These are phyloP conservation scores for Penicillium bialowiezense DNA, from an alignment of 495 filamentous ascomycete species.

Conservation along the genomic window DNA sequence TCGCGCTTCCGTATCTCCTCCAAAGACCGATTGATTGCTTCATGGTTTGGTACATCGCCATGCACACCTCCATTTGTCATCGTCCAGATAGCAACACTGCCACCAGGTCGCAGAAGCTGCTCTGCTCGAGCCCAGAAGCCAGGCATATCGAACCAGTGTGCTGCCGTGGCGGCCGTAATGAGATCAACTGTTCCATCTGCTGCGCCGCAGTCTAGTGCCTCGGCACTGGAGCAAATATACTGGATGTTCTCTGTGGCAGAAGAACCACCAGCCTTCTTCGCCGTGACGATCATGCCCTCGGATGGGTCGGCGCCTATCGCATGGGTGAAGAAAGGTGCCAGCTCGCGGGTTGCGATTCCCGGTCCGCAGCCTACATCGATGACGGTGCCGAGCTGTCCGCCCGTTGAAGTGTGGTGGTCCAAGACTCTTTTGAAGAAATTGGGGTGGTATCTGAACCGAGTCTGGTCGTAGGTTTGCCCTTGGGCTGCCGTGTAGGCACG, in stretches of 20 bases:
- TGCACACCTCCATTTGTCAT: constrained; percentile 21
- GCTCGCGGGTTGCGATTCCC: constrained; percentile 38
- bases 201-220: constrained; percentile 20
- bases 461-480: constrained; percentile 42
- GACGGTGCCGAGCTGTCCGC: constrained; percentile 42
- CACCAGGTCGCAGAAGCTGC: constrained; percentile 49
- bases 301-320: constrained; percentile 53
- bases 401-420: constrained; percentile 45
- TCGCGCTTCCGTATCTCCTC: constrained; percentile 27
- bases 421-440: constrained; percentile 46
- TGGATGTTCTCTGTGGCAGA: constrained; percentile 27
- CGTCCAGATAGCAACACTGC: constrained; percentile 56
- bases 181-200: constrained; percentile 45
- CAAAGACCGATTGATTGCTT: constrained; percentile 19
- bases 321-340: constrained; percentile 41
- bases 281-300: constrained; percentile 52
- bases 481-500: constrained; percentile 39
- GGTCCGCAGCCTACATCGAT: constrained; percentile 59
- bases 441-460: constrained; percentile 40
- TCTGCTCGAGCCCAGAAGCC: constrained; percentile 52
- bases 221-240: constrained; percentile 45
- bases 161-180: constrained; percentile 49
- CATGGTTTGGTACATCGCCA: constrained; percentile 31
- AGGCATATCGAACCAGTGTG: constrained; percentile 62
- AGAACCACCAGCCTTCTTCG: constrained; percentile 32